Conservation (phyloP, 1,284 basidiomycete species). For the Cerrena zonata region DNA sequence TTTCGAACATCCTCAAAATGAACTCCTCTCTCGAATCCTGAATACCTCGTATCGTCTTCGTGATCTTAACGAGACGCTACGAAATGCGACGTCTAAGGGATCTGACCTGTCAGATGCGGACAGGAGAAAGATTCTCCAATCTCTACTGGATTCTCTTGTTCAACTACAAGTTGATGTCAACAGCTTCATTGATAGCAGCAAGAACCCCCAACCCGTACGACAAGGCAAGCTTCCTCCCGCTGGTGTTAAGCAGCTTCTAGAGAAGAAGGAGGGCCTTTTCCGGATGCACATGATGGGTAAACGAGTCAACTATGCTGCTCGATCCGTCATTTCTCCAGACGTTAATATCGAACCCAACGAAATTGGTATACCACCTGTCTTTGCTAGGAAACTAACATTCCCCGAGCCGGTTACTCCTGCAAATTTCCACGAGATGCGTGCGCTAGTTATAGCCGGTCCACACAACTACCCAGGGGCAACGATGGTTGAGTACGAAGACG, state of each 20-base stretch:
- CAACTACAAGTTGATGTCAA: conserved; percentile 95
- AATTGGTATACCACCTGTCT: conserved; percentile 96
- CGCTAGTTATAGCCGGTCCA: conserved; percentile 89
- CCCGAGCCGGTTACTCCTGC: conserved; percentile 93
- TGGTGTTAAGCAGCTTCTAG: conserved; percentile 93
- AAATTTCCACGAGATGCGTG: conserved; percentile 86
- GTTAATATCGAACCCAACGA: conserved; percentile 99
- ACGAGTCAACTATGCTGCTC: conserved; percentile 98
- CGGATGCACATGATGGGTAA: conserved; percentile 99
- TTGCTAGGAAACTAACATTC: conserved; percentile 94
- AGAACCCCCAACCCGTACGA: conserved; percentile 82
- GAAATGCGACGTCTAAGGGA: conserved; percentile 55
- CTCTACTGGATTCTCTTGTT: conserved; percentile 77
- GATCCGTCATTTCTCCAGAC: conserved; percentile 98
- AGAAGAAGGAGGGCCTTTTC: conserved; percentile 99
- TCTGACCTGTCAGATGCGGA: conserved; percentile 49
- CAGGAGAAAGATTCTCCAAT: conserved; percentile 59
- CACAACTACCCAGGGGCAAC: conserved; percentile 88
- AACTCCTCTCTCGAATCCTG: conserved; percentile 82
- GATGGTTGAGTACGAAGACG: conserved; percentile 94
- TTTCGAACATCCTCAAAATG: conserved; percentile 96
- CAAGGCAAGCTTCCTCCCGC: conserved; percentile 90
- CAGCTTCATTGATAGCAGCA: conserved; percentile 94
- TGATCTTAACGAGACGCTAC: conserved; percentile 70
- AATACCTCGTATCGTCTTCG: conserved; percentile 78